Evolutionary conservation across 2,329 filamentous ascomycete genomes (phyloP), one percentile per base, ranked within the genome.

Genomic region (Pseudogymnoascus sp.): DNA sequence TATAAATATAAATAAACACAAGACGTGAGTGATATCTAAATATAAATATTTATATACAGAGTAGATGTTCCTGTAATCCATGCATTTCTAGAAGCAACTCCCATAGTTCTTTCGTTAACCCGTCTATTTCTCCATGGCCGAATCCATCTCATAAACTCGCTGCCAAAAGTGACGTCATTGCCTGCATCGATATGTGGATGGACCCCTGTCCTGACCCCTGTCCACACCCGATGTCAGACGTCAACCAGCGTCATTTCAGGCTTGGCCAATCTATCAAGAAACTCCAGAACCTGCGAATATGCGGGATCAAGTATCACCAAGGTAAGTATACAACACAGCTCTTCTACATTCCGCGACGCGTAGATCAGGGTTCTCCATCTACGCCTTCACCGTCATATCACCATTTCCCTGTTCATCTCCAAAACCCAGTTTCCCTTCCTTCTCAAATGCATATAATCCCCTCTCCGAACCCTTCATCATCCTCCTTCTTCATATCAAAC

Each of bases 241-340:
- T 54, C 48, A 54, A 54, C 48, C 48, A 19, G 14, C 48, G 48
- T 54, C 48, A 54, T 54, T 54, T 54, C 48, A 54, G 48, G 48
- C 48, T 57, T 57, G 48, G 48, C 4, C 25, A 19, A 54, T 57
- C 8, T 57, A 57, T 57, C 48, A 31, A 51, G 21, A 23, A 23
- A 57, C n/a, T 54, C 25, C 25, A 57, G 48, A 57, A 57, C 48
- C 48, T 57, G 4, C 48, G n/a, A 31, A 57, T 57, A 57, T 57
- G n/a, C n/a, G 48, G n/a, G 25, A 57, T 8, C 28, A 31, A 31
- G 28, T 31, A 31, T 31, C 48, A 54, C 25, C 25, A 51, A 10
- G 25, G 28, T 54, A 54, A 6, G 48, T 54, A 31, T 54, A n/a
- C 14, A 31, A 54, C 48, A 31, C 2, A 54, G 23, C n/a, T 54